Percentiles rank a stretch among this genome's conserved stretches.
These are phyloP conservation scores for Dioscorea cayenensis DNA, from an alignment of 116 monocot species.

Conservation along the genomic window DNA sequence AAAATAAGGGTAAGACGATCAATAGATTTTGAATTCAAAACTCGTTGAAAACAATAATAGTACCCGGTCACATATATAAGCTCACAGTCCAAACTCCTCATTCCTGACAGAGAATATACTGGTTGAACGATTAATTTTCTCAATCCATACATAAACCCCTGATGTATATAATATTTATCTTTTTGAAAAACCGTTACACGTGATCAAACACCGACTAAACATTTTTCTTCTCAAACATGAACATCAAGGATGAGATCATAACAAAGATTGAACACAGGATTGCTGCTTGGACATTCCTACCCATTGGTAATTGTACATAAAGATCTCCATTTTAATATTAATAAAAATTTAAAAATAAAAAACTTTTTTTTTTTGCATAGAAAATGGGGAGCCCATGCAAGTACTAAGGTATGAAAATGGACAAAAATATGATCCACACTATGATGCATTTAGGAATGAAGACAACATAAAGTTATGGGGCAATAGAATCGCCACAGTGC, in stretches of 20 bases:
- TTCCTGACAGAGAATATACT: no score
- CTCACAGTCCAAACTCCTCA: no score
- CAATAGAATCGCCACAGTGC: slow-evolving; percentile 58
- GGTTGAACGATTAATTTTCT: no score
- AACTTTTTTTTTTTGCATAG: slow-evolving; percentile 13
- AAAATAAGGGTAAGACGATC: no score
- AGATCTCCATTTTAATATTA: background rate
- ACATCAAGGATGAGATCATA: slow-evolving; percentile 47
- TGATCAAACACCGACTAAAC: background rate
- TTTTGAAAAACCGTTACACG: no score
- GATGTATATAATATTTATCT: no score
- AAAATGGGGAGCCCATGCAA: slow-evolving; percentile 69
- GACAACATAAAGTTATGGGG: slow-evolving; percentile 47
- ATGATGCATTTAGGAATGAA: slow-evolving; percentile 63
- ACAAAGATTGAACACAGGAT: slow-evolving; percentile 44
- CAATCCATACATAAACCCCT: no score
- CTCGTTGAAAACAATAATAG: no score
- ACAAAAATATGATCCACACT: slow-evolving; percentile 73
- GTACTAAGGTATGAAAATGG: slow-evolving; percentile 63
- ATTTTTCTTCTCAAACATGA: background rate
- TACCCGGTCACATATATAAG: no score
- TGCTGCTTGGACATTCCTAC: slow-evolving; percentile 66
- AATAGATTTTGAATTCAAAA: no score
- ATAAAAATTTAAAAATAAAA: background rate
- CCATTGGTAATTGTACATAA: slow-evolving; percentile 26